Evolutionary conservation across 2,329 filamentous ascomycete species (phyloP), one percentile per base, ranked within the genome.

Genomic region (Trichoderma breve): DNA sequence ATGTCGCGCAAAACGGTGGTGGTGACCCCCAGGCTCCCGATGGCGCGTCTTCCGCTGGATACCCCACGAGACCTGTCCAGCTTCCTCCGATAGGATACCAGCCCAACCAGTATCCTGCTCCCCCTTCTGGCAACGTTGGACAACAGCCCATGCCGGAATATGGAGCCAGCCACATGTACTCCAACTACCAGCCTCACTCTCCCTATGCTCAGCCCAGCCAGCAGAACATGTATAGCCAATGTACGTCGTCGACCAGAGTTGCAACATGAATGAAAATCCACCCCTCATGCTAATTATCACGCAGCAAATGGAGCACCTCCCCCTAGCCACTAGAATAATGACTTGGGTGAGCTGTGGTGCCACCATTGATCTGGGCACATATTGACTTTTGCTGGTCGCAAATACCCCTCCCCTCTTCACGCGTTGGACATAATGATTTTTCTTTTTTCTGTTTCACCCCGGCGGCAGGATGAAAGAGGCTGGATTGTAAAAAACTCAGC

Each of bases 81-180:
- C 84, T 94, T 34, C 92, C 92, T 60, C 92, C 92, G 2, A 93
- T 94, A 77, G 91, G 90, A 14, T 95, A 94, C 77, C 89, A 91
- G 77, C 85, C 89, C 34, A 79, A 85, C 72, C 90, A 91, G 76
- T 94, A 94, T 77, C 87, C 90, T 53, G 86, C 88, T n/a, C 89
- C 90, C 18, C 86, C 88, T 1, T 84, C 86, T 15, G 84, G 83
- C 2, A 83, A 83, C 28, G 86, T 89, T 26, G 79, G 81, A 15
- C 85, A 86, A 74, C 86, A 88, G 76, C 81, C 82, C 15, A 80
- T 90, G 4, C 82, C 86, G 11, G 88, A 91, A 70, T 91, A 91
- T 77, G 82, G 82, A 75, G 76, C 80, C 70, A 83, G 82, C 74
- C 86, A 88, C 74, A 87, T 88, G 81, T 90, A 90, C 76, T 81